Evolutionary conservation across 345 rosid species (phyloP).

Genomic region (Camelina hispida): DNA sequence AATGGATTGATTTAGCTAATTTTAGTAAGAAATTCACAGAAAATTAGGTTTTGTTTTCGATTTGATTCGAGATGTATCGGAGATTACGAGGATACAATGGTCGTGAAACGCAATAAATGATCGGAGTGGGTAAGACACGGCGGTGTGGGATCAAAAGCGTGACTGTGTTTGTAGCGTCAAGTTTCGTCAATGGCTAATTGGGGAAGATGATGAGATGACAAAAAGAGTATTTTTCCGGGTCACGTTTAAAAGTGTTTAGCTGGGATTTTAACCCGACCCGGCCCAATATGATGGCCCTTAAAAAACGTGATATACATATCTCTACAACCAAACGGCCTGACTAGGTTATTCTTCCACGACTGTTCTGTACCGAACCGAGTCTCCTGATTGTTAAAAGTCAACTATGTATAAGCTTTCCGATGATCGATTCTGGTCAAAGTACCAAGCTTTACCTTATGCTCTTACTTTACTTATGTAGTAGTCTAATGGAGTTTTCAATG

Average conservation of each 20-base stretch:
- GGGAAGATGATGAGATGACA: slow-evolving; percentile 30
- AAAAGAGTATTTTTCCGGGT: slow-evolving; percentile 23
- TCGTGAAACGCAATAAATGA: not conserved
- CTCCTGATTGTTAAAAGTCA: not conserved
- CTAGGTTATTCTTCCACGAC: not conserved
- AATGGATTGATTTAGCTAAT: not conserved
- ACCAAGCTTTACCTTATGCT: not conserved
- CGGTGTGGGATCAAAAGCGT: slow-evolving; percentile 27
- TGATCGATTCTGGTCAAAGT: slow-evolving; percentile 1
- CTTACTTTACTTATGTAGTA: not conserved
- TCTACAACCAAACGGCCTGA: slow-evolving; percentile 12
- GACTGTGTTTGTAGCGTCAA: slow-evolving; percentile 16
- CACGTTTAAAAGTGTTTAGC: slow-evolving; percentile 3
- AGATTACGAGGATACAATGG: slow-evolving; percentile 1
- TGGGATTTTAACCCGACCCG: slow-evolving; percentile 29
- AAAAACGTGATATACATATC: not conserved
- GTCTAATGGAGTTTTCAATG: slow-evolving; percentile 3
- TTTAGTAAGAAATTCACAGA: slow-evolving; percentile 5
- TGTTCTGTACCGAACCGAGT: not conserved
- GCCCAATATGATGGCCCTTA: not conserved
- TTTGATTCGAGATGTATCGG: not conserved
- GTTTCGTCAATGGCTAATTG: slow-evolving; percentile 29
- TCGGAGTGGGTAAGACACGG: slow-evolving; percentile 23
- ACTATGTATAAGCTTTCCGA: not conserved
- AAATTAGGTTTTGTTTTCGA: not conserved